Percentiles rank a stretch among this genome's conserved stretches.
phyloP scores from a whole-genome alignment of 495 filamentous ascomycete species.

The Penicillium daleae region DNA sequence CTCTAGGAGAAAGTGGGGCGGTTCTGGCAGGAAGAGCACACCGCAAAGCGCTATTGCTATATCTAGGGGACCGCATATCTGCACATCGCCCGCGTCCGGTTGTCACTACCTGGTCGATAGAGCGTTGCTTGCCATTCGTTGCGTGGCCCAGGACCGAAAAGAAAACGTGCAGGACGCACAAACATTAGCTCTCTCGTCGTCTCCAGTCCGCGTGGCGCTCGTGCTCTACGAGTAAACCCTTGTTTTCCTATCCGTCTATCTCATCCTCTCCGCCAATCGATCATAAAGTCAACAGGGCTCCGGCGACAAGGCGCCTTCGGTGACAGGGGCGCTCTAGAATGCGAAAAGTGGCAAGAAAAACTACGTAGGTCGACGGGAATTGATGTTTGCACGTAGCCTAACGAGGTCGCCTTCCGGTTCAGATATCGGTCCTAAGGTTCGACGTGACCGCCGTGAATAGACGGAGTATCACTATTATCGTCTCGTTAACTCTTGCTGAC shows the following conservation, averaged over 20 bases:
- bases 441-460: background rate
- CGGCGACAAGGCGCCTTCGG: conserved; percentile 5
- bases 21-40: too few relatives aligned
- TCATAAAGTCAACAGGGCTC: conserved; percentile 1
- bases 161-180: conserved; percentile 6
- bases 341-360: background rate
- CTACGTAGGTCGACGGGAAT: background rate
- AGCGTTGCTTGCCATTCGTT: conserved; percentile 4
- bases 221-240: conserved; percentile 1
- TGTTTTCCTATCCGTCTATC: background rate
- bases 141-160: conserved; percentile 2
- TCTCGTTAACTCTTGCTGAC: background rate
- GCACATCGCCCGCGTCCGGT: background rate
- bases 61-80: background rate
- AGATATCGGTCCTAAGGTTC: conserved; percentile 4
- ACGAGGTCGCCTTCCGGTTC: conserved; percentile 4
- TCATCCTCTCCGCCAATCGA: conserved; percentile 3
- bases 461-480: background rate
- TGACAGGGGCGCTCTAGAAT: background rate
- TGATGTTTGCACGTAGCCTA: background rate
- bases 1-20: too few relatives aligned
- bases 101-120: background rate
- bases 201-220: conserved; percentile 6
- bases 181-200: conserved; percentile 9
- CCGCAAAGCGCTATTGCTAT: conserved; percentile 5